These are phyloP conservation scores for Neocatenulostroma microsporum DNA, from an alignment of 2,329 filamentous ascomycete genomes.

Conservation along the genomic window DNA sequence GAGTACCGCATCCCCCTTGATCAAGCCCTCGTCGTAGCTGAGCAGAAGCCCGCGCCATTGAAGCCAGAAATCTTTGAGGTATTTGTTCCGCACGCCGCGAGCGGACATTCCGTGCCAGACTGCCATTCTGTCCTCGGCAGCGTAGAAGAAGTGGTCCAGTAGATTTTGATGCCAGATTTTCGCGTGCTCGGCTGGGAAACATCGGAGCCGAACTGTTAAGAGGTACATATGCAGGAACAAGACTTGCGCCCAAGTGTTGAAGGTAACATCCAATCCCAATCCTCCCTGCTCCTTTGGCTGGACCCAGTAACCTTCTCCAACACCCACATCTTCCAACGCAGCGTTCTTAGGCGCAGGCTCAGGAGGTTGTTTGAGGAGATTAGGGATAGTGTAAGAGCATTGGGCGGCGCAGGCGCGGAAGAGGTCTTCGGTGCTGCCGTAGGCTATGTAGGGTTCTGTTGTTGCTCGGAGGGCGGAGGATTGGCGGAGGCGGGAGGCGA, in stretches of 20 bases:
- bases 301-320: conserved; percentile 72
- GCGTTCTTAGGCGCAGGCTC: conserved; percentile 62
- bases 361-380: conserved; percentile 53
- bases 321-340: conserved; percentile 75
- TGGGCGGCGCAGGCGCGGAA: conserved; percentile 66
- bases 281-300: conserved; percentile 34
- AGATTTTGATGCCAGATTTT: conserved; percentile 81
- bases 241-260: conserved; percentile 92
- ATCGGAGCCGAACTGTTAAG: conserved; percentile 72
- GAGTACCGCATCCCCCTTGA: conserved; percentile 67
- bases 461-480: conserved; percentile 30
- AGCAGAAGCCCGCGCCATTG: conserved; percentile 85
- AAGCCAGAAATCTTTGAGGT: conserved; percentile 78
- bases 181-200: conserved; percentile 61
- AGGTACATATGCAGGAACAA: conserved; percentile 97
- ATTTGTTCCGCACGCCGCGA: conserved; percentile 50
- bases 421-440: conserved; percentile 68
- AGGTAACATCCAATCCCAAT: conserved; percentile 72
- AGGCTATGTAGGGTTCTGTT: conserved; percentile 66
- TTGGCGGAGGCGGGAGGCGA: conserved; percentile 20
- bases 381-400: conserved; percentile 69
- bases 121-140: conserved; percentile 76
- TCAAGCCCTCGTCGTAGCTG: conserved; percentile 75
- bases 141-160: conserved; percentile 90
- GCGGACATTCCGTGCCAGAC: conserved; percentile 62